These are phyloP conservation scores for Pyrenula aspistea DNA, from an alignment of 495 filamentous ascomycete species.

Conservation along the genomic window DNA sequence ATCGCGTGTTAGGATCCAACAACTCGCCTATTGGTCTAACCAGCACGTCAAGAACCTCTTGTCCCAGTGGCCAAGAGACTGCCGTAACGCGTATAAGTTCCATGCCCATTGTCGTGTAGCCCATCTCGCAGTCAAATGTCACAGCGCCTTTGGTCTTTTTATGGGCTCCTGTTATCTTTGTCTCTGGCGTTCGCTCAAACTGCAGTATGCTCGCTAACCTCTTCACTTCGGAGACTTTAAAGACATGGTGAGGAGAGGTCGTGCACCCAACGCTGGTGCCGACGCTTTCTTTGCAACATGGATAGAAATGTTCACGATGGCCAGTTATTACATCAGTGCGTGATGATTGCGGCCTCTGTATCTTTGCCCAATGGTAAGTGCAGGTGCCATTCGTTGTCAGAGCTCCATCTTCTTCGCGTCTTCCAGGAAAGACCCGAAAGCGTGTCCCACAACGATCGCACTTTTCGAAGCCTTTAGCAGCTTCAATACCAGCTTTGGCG, in stretches of 20 bases:
- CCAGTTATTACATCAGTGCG: slow-evolving; percentile 32
- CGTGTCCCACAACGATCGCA: slow-evolving; percentile 79
- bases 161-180: slow-evolving; percentile 5
- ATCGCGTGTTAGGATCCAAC: slow-evolving; percentile 81
- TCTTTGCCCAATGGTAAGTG: slow-evolving; percentile 61
- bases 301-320: slow-evolving; percentile 43
- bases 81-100: slow-evolving; percentile 85
- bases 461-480: slow-evolving; percentile 63
- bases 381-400: slow-evolving; percentile 61
- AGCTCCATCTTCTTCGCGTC: slow-evolving; percentile 57
- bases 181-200: slow-evolving; percentile 68
- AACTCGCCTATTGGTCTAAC: slow-evolving; percentile 76
- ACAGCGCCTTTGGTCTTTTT: slow-evolving; percentile 36
- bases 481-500: slow-evolving; percentile 50
- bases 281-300: slow-evolving; percentile 65
- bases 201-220: slow-evolving; percentile 66
- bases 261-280: slow-evolving; percentile 65
- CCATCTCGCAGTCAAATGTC: slow-evolving; percentile 95
- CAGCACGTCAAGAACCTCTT: slow-evolving; percentile 67
- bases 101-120: slow-evolving; percentile 74
- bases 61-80: slow-evolving; percentile 70
- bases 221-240: slow-evolving; percentile 67
- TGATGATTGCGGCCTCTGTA: slow-evolving; percentile 36
- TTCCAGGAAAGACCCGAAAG: slow-evolving; percentile 88
- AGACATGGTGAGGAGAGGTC: slow-evolving; percentile 62